A percentile compares a stretch with the other conserved stretches of the same genome.
These are phyloP conservation scores for Arthroderma sp. DNA, from an alignment of 2,329 filamentous ascomycete species.

Conservation along the genomic window DNA sequence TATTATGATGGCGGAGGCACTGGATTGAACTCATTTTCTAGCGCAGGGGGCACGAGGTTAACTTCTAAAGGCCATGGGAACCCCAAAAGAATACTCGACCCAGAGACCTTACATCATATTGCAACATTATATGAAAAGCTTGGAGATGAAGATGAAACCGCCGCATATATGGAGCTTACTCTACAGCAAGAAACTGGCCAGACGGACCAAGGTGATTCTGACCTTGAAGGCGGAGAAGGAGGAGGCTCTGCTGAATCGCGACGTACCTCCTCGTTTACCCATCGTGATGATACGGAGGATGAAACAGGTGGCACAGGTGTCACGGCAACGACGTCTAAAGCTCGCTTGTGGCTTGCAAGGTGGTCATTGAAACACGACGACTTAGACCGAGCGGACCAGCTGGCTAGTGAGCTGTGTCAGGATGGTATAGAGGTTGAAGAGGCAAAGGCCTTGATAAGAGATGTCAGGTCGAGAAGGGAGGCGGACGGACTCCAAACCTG, in stretches of 20 bases:
- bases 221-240: conserved; percentile 23
- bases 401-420: conserved; percentile 85
- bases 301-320: conserved; percentile 57
- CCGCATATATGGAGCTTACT: conserved; percentile 90
- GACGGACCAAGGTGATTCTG: conserved; percentile 27
- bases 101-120: conserved; percentile 81
- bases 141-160: conserved; percentile 64
- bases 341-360: conserved; percentile 82
- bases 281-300: conserved; percentile 27
- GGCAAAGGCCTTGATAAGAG: conserved; percentile 80
- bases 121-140: conserved; percentile 77
- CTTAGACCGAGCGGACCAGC: conserved; percentile 60
- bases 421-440: conserved; percentile 96
- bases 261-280: conserved; percentile 21
- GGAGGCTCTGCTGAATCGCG: conserved; percentile 42
- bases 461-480: conserved; percentile 68
- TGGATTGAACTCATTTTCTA: conserved; percentile 19
- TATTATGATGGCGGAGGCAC: conserved; percentile 57
- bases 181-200: conserved; percentile 80
- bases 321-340: conserved; percentile 81
- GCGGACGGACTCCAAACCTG: conserved; percentile 6
- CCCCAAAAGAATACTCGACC: conserved; percentile 53
- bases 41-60: conserved; percentile 33
- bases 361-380: conserved; percentile 67
- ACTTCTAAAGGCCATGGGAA: conserved; percentile 20